Percentiles rank a stretch among this genome's conserved stretches.
These are phyloP conservation scores for Cutaneotrichosporon cyanovorans DNA, from an alignment of 1,284 basidiomycete genomes.

Conservation along the genomic window DNA sequence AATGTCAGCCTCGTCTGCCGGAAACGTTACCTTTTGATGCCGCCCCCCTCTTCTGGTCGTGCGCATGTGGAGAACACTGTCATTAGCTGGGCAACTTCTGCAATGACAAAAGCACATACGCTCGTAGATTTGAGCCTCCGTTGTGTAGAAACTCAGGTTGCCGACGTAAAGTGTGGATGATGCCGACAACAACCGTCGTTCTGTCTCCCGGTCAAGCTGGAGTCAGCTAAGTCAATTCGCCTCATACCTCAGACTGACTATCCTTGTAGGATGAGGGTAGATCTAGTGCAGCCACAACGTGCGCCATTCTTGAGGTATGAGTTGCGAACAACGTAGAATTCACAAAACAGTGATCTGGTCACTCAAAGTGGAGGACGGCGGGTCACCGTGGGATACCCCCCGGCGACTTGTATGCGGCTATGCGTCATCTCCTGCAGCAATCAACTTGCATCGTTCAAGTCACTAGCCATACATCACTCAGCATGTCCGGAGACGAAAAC, in stretches of 20 bases:
- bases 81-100: conserved; percentile 4
- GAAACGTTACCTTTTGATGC: conserved; percentile 72
- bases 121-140: conserved; percentile 99
- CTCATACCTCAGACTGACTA: conserved; percentile 61
- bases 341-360: neutral
- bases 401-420: too few relatives aligned
- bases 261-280: conserved; percentile 93
- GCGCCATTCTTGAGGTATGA: conserved; percentile 58
- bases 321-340: neutral
- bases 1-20: neutral
- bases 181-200: conserved; percentile 48
- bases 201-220: conserved; percentile 45
- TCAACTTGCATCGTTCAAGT: neutral
- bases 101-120: conserved; percentile 22
- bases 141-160: conserved; percentile 95
- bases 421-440: too few relatives aligned
- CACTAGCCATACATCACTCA: neutral
- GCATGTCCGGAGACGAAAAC: conserved; percentile 25
- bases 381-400: conserved; percentile 2
- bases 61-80: conserved; percentile 82
- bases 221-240: conserved; percentile 4
- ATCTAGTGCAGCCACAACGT: conserved; percentile 76
- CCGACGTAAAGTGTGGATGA: conserved; percentile 68
- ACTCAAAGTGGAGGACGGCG: neutral
- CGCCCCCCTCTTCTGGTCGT: conserved; percentile 79